phyloP scores from a whole-genome alignment of 2,329 filamentous ascomycete species.

The Bimuria novae-zelandiae region DNA sequence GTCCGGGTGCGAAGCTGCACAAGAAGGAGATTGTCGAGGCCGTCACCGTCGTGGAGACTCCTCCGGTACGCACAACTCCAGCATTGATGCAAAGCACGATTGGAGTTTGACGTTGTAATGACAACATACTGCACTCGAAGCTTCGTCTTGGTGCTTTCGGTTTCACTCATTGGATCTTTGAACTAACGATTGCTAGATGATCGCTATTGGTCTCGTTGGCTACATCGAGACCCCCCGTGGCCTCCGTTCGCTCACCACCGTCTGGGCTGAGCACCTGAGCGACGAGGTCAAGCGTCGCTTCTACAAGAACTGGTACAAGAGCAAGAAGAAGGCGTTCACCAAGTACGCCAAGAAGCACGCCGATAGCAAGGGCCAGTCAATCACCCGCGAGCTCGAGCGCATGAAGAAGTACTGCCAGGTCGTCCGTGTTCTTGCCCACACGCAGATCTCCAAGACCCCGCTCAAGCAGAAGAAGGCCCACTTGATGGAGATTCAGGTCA shows the following conservation, averaged over 20 bases:
- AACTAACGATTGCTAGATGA: slow-evolving; percentile 71
- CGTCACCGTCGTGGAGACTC: slow-evolving; percentile 49
- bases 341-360: slow-evolving; percentile 99
- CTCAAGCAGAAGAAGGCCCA: slow-evolving; percentile 99
- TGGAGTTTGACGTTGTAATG: too few relatives aligned
- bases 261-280: slow-evolving; percentile 99
- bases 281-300: slow-evolving; percentile 99
- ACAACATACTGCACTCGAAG: too few relatives aligned
- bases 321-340: slow-evolving; percentile 99
- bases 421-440: slow-evolving; percentile 98
- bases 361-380: slow-evolving; percentile 84
- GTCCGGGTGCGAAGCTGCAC: slow-evolving; percentile 98
- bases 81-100: slow-evolving; percentile 48
- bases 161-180: too few relatives aligned
- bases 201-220: slow-evolving; percentile 98
- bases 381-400: slow-evolving; percentile 97
- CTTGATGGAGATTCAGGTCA: slow-evolving; percentile 99
- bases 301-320: slow-evolving; percentile 99
- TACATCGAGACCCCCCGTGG: slow-evolving; percentile 99
- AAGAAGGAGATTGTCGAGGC: slow-evolving; percentile 65
- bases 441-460: slow-evolving; percentile 97
- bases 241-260: slow-evolving; percentile 98
- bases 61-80: slow-evolving; percentile 73
- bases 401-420: slow-evolving; percentile 99
- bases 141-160: too few relatives aligned